Base-by-base conservation (phyloP, 2,329 filamentous ascomycete genomes). In the Pseudogymnoascus pannorum region DNA sequence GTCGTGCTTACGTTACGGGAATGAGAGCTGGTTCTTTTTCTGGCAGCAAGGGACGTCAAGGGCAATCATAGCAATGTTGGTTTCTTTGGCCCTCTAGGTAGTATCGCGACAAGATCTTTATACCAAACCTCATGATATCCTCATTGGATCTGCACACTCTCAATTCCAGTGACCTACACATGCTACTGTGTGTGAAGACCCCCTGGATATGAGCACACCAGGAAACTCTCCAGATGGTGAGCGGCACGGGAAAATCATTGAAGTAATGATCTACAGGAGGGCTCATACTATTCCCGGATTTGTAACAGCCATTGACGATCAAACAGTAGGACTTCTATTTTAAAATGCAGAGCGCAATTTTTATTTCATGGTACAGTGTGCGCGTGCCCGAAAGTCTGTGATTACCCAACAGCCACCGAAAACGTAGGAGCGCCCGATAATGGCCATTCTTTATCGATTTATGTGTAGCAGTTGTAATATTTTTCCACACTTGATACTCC, bases 61-160 rank as follows among this genome's bases (percentile, higher is more conserved):
- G 24, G 48, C 26, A 12, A 54, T 54, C 48, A 54, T 54, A 54
- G 48, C 48, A 54, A 54, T 54, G 48, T 54, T 54, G 48, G 48
- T 54, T 54, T 33, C 48, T 54, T 54, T 54, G 48, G 48, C 48
- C 29, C 16, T 54, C 26, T 54, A 54, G 48, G 48, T 54, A 54
- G 48, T 54, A 54, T 33, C 48, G 48, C 48, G 26, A 54, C 48
- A 54, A 54, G 48, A 33, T 54, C 16, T 54, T 54, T 54, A 54
- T 54, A 54, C 48, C 48, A 54, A 54, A 54, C 48, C 48, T 54
- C 48, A 9, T 54, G 48, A 54, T 54, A 54, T 54, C 48, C n/a
- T 20, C 26, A 4, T 54, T 54, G 48, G 48, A 54, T 54, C 8
- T 54, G n/a, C 4, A 54, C 2, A 31, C 9, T 2, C n/a, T 33